These are phyloP conservation scores for Fusarium drepaniforme DNA, from an alignment of 2,329 filamentous ascomycete genomes.

Conservation along the genomic window DNA sequence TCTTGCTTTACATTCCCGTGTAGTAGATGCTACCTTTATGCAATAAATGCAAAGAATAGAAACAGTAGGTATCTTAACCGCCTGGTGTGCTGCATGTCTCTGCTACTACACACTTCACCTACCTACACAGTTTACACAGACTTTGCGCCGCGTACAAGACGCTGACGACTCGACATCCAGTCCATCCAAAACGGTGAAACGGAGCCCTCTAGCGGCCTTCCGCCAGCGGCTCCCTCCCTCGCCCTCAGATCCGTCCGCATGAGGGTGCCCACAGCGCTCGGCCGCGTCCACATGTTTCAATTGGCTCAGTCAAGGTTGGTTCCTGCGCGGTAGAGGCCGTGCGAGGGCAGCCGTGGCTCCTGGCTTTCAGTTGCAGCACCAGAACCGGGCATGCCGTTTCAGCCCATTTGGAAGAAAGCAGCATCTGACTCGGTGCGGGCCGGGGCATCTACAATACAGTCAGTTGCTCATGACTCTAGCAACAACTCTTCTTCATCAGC, in stretches of 20 bases:
- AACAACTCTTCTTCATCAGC: not conserved
- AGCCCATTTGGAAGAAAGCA: not conserved
- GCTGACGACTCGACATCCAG: not conserved
- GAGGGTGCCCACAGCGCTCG: not conserved
- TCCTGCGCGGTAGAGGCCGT: slow-evolving; percentile 19
- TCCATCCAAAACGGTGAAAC: slow-evolving; percentile 26
- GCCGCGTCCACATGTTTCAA: not conserved
- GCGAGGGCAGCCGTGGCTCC: slow-evolving; percentile 16
- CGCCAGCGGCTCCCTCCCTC: slow-evolving; percentile 8
- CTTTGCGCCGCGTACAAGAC: not conserved
- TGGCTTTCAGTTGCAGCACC: slow-evolving; percentile 1
- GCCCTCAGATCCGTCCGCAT: not conserved
- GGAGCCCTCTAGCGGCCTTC: slow-evolving; percentile 1
- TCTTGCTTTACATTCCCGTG: not conserved
- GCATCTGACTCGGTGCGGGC: not conserved
- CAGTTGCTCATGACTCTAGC: slow-evolving; percentile 1
- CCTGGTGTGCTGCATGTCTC: not conserved
- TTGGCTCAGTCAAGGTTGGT: slow-evolving; percentile 11
- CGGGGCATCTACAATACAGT: not conserved
- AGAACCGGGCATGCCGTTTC: not conserved
- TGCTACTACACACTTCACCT: not conserved
- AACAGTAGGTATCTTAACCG: not conserved
- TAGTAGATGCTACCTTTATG: not conserved
- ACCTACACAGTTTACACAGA: not conserved
- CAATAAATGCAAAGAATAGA: not conserved